Percentiles rank a stretch among this genome's conserved stretches.
These are phyloP conservation scores for Boletus semigastroideus DNA, from an alignment of 1,284 basidiomycete species.

Conservation along the genomic window DNA sequence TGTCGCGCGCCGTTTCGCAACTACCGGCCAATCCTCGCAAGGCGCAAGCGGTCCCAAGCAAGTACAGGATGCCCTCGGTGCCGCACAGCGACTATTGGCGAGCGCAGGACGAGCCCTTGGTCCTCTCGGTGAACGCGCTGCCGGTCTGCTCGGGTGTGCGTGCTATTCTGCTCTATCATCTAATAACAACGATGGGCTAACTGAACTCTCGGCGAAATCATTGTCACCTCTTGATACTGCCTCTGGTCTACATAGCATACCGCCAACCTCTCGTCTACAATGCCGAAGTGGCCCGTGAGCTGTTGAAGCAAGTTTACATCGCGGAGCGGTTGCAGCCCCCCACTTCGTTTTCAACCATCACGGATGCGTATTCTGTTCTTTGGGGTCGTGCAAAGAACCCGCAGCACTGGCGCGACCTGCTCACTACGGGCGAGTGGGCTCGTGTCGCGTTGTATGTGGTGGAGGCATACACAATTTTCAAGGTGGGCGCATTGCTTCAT, in stretches of 20 bases:
- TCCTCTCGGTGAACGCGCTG: slow-evolving; percentile 59
- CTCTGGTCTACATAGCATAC: slow-evolving; percentile 60
- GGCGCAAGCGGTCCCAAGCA: slow-evolving; percentile 57
- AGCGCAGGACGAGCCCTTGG: slow-evolving; percentile 55
- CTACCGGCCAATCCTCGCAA: slow-evolving; percentile 14
- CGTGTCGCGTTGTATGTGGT: slow-evolving; percentile 82
- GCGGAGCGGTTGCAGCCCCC: slow-evolving; percentile 88
- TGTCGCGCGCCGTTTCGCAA: slow-evolving; percentile 27
- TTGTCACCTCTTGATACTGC: background rate
- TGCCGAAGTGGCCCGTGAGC: slow-evolving; percentile 77
- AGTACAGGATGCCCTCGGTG: slow-evolving; percentile 61
- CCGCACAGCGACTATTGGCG: slow-evolving; percentile 58
- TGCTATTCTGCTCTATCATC: slow-evolving; percentile 16
- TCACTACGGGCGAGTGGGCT: slow-evolving; percentile 76
- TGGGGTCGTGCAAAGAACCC: slow-evolving; percentile 67
- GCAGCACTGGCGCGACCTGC: slow-evolving; percentile 69
- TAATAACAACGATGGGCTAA: slow-evolving; percentile 2
- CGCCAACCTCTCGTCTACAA: slow-evolving; percentile 84
- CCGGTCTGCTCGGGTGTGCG: slow-evolving; percentile 66
- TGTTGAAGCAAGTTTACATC: slow-evolving; percentile 90
- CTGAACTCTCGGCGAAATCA: background rate
- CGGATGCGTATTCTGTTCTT: slow-evolving; percentile 72
- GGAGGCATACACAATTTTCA: slow-evolving; percentile 88
- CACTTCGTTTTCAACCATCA: slow-evolving; percentile 59
- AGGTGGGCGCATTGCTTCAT: slow-evolving; percentile 43